A percentile compares a stretch with the other conserved stretches of the same genome.
These are phyloP conservation scores for Beauveria scarabaeidicola DNA, from an alignment of 2,329 filamentous ascomycete genomes.

Conservation along the genomic window DNA sequence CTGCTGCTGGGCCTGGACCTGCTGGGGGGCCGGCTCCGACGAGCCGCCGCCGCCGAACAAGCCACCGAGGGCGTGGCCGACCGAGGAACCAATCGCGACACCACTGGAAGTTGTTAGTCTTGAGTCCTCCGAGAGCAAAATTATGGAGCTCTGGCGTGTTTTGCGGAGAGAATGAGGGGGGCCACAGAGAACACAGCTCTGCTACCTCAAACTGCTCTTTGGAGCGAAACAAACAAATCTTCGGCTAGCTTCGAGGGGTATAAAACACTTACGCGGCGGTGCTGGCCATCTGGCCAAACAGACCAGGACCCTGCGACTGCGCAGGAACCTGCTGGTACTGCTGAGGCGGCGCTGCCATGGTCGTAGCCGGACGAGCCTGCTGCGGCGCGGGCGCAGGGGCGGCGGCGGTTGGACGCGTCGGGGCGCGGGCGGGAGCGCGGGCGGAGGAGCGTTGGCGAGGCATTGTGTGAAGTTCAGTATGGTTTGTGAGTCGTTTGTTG, in stretches of 20 bases:
- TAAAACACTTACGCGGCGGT: constrained; percentile 84
- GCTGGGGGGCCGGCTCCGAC: constrained; percentile 44
- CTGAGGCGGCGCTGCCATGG: constrained; percentile 46
- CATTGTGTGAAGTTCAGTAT: constrained; percentile 39
- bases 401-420: constrained; percentile 58
- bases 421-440: constrained; percentile 45
- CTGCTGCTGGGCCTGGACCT: constrained; percentile 40
- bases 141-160: no score
- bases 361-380: constrained; percentile 62
- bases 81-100: constrained; percentile 90
- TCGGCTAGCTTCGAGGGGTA: neutral
- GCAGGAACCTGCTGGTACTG: constrained; percentile 41
- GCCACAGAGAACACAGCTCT: neutral
- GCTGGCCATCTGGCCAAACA: constrained; percentile 95
- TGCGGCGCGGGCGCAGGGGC: constrained; percentile 48
- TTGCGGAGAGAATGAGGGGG: no score
- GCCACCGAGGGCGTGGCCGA: constrained; percentile 90
- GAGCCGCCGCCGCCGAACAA: constrained; percentile 75
- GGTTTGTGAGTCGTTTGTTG: constrained; percentile 14
- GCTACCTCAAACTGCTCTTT: neutral
- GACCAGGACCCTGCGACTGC: constrained; percentile 65
- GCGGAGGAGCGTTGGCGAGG: constrained; percentile 67
- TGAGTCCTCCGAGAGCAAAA: no score
- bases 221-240: neutral
- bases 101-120: constrained; percentile 48